phyloP scores from a whole-genome alignment of 495 filamentous ascomycete genomes.

The Cetradonia linearis region DNA sequence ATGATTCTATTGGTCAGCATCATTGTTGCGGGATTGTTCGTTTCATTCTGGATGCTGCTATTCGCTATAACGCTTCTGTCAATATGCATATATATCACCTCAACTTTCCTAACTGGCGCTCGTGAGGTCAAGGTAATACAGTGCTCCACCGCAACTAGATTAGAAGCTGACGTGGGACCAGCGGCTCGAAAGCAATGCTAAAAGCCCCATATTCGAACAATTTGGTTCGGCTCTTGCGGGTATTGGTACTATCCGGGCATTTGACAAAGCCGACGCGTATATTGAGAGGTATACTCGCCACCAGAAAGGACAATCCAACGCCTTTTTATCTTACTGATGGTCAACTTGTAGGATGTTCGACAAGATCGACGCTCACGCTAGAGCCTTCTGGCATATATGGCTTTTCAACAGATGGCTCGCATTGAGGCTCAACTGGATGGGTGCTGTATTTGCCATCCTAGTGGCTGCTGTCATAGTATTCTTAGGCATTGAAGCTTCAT shows the following conservation, averaged over 20 bases:
- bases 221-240: constrained; percentile 56
- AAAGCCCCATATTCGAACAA: constrained; percentile 62
- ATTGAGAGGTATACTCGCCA: constrained; percentile 32
- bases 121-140: constrained; percentile 50
- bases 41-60: constrained; percentile 53
- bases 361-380: constrained; percentile 48
- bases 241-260: constrained; percentile 59
- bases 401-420: constrained; percentile 61
- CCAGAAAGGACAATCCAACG: neutral
- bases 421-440: constrained; percentile 52
- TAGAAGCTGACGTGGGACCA: neutral
- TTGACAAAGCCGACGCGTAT: constrained; percentile 49
- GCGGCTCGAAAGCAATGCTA: constrained; percentile 54
- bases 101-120: constrained; percentile 55
- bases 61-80: constrained; percentile 43
- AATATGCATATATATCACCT: constrained; percentile 44
- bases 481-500: constrained; percentile 54
- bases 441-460: constrained; percentile 56
- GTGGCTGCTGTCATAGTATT: constrained; percentile 56
- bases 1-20: constrained; percentile 47
- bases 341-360: constrained; percentile 39
- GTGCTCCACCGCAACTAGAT: neutral
- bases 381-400: constrained; percentile 54
- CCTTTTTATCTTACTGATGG: neutral
- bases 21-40: constrained; percentile 48